Base-by-base conservation (phyloP, 2,329 filamentous ascomycete species). In the Epichloe gansuensis region DNA sequence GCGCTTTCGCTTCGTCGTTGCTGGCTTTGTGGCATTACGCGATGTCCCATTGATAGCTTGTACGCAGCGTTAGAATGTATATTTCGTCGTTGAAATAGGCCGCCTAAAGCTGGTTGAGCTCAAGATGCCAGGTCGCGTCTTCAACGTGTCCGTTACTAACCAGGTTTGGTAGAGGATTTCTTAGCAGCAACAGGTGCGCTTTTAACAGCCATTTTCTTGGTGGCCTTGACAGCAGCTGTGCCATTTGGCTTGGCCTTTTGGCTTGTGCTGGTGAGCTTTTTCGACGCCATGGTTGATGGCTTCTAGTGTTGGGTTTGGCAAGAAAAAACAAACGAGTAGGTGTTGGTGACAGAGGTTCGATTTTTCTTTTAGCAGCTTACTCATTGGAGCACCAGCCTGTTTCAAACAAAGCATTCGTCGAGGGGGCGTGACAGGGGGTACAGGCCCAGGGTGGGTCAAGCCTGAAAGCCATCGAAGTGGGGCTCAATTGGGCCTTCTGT, bases 1-100 rank as follows among this genome's bases (percentile, higher is more conserved):
- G 50, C 53, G 53, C 47, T 55, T 55, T 25, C 53, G 53, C 37
- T 55, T 55, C 4, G 50, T 44, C 3, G 43, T 45, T 11, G 39
- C 38, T n/a, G 53, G 47, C 31, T 50, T 50, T 38, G 50, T 28
- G 9, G 34, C 50, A 38, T 50, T 23, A 23, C 28, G 31, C 23
- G 38, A 25, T 34, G 47, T 53, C 4, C 51, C 48, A 31, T 55
- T 53, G 4, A 48, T 21, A 13, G 35, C 44, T 55, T 50, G 7
- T 31, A n/a, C 5, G 4, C n/a, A 51, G 17, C 11, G 45, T 54
- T 51, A 54, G 52, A 48, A 4, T 41, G 5, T 6, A 31, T 34
- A 13, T 13, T 11, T 2, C 13, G 23, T 8, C 46, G 39, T 5
- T 11, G 34, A 21, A 3, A 39, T 3, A 25, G 13, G 37, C 31